Evolutionary conservation across 2,329 filamentous ascomycete species (phyloP), one percentile per base, ranked within the genome.

Genomic region (Colletotrichum zoysiae): DNA sequence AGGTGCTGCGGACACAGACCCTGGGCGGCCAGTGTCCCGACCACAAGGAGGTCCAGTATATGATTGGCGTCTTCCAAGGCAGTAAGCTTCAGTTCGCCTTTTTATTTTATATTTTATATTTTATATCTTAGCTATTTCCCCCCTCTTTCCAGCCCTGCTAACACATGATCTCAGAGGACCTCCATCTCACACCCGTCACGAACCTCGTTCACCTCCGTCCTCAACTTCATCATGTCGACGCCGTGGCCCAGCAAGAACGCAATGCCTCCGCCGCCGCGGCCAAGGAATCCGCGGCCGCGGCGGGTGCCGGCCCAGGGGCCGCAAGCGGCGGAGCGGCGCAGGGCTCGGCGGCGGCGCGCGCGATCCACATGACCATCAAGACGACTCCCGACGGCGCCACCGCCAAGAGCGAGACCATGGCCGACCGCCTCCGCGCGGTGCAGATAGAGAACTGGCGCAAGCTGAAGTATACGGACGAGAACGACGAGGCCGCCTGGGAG

Each of bases 141-240:
- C 65, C 26, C 65, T 6, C 16, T 55, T n/a, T 66, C 23, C 6
- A 30, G 35, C n/a, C 5, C 5, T 30, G n/a, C 65, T 72, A 33
- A 72, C 69, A 44, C 2, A 18, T 0, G 4, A 14, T 33, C 35
- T 20, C 74, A 95, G 93, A 93, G 76, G 91, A 97, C 78, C 85
- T 98, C 12, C 94, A 98, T 82, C 89, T 98, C 50, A 97, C 94
- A 0, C 93, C 93, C 33, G 89, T 97, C 57, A 90, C 92, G 51
- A 92, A 93, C 2, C 89, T 97, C 56, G 93, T 97, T 53, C 94
- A 97, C 79, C 90, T 99, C 78, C 93, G 95, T 5, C 95, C 96
- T 0, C 94, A 98, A 78, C 92, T 97, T 73, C 94, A 97, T 82
- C 95, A 98, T 82, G 87, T 98, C 76, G 96, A 98, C 82, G 95